These are phyloP conservation scores for Nelumbo lutea DNA, from an alignment of 164 flowering plant species.

Conservation along the genomic window DNA sequence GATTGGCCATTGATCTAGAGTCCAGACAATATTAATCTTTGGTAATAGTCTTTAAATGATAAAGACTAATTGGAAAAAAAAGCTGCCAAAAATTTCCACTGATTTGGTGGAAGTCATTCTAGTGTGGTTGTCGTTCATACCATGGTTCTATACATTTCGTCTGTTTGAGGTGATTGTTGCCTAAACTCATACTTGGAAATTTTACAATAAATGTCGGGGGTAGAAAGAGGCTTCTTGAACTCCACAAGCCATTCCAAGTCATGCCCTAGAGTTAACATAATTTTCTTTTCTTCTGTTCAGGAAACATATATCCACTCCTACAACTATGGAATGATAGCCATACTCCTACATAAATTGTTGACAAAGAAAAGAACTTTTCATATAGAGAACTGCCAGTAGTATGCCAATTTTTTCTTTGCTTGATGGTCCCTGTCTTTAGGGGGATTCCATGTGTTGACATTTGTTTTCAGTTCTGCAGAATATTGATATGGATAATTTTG, in stretches of 20 bases:
- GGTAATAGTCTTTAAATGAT: neutral
- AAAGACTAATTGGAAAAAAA: neutral
- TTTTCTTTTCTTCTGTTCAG: neutral
- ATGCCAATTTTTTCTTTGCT: neutral
- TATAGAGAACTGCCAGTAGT: too few species aligned
- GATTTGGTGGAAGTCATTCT: too few species aligned
- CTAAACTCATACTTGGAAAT: neutral
- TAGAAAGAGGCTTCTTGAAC: neutral
- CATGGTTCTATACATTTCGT: neutral
- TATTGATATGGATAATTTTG: slow-evolving; percentile 38
- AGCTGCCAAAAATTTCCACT: neutral
- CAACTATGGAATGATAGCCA: neutral
- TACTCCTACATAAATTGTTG: neutral
- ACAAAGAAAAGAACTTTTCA: too few species aligned
- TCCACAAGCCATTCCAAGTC: neutral
- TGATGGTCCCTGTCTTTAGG: neutral
- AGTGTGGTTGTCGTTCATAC: too few species aligned
- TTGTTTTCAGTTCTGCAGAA: slow-evolving; percentile 30
- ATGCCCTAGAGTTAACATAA: neutral
- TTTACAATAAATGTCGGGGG: too few species aligned
- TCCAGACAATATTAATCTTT: neutral
- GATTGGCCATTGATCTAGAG: neutral
- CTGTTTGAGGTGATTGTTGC: neutral
- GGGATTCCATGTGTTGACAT: neutral
- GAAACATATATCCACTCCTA: neutral